Evolutionary conservation across 2,329 filamentous ascomycete genomes (phyloP).

Genomic region (Pyrenochaeta sp.): DNA sequence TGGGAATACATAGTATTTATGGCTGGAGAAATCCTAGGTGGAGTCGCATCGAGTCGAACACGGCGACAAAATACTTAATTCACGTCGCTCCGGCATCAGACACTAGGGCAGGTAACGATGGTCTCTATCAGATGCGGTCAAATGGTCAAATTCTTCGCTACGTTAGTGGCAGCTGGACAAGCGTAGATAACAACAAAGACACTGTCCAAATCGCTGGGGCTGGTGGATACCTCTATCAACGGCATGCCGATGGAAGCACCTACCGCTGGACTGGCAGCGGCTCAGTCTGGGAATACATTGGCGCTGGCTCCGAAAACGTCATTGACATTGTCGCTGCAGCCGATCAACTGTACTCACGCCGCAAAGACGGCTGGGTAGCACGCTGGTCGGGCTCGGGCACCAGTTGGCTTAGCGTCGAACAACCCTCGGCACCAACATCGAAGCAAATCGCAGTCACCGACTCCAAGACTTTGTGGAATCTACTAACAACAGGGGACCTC

Average conservation of each 20-base stretch:
- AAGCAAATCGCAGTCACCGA: slow-evolving; percentile 37
- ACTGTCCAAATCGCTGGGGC: slow-evolving; percentile 39
- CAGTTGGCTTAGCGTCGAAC: slow-evolving; percentile 32
- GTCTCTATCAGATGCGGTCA: slow-evolving; percentile 38
- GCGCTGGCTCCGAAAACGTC: slow-evolving; percentile 27
- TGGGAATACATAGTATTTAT: slow-evolving; percentile 37
- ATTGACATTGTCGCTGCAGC: slow-evolving; percentile 37
- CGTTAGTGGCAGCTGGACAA: slow-evolving; percentile 25
- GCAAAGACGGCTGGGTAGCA: slow-evolving; percentile 40
- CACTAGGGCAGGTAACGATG: slow-evolving; percentile 19
- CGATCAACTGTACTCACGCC: slow-evolving; percentile 37
- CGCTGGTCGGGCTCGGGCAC: slow-evolving; percentile 32
- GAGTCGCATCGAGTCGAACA: slow-evolving; percentile 31
- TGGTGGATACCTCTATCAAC: slow-evolving; percentile 33
- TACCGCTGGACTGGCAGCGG: slow-evolving; percentile 29
- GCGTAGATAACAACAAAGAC: slow-evolving; percentile 34
- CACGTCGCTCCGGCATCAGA: slow-evolving; percentile 25
- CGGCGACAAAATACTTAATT: slow-evolving; percentile 22
- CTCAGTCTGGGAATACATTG: slow-evolving; percentile 33
- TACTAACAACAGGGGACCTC: slow-evolving; percentile 33
- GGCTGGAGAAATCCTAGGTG: slow-evolving; percentile 40
- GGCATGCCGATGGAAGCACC: slow-evolving; percentile 36
- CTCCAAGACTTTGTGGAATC: slow-evolving; percentile 34
- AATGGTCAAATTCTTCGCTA: slow-evolving; percentile 35
- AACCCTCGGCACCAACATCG: slow-evolving; percentile 22